A percentile compares a stretch with the other conserved stretches of the same genome.
Evolutionary conservation across 805 yeast species (phyloP).

Genomic region (Schizosaccharomyces osmophilus): DNA sequence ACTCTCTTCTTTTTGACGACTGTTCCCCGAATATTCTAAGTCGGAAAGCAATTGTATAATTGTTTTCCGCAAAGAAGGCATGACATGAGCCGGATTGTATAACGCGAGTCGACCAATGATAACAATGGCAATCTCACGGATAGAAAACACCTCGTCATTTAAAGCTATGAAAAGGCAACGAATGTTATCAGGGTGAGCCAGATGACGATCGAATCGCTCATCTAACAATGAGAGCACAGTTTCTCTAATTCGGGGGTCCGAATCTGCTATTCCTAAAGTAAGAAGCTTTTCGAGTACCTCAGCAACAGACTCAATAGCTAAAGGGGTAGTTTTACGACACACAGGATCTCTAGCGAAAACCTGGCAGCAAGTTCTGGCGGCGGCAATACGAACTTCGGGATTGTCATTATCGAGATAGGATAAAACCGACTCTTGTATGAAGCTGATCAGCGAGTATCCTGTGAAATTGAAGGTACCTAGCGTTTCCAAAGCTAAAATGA

Average conservation of each 20-base stretch:
- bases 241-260: conserved; percentile 53
- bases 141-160: conserved; percentile 71
- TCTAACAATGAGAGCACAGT: conserved; percentile 55
- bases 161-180: conserved; percentile 63
- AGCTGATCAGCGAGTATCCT: conserved; percentile 57
- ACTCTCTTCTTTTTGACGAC: conserved; percentile 65
- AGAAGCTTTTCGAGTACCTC: conserved; percentile 62
- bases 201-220: conserved; percentile 61
- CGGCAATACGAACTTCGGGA: conserved; percentile 56
- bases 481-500: conserved; percentile 59
- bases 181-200: conserved; percentile 83
- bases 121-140: conserved; percentile 55
- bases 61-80: conserved; percentile 74
- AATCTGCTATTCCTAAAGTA: conserved; percentile 69
- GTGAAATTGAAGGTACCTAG: conserved; percentile 50
- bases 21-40: conserved; percentile 54
- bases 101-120: conserved; percentile 63
- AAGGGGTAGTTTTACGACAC: conserved; percentile 53
- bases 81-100: conserved; percentile 83
- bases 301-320: conserved; percentile 58
- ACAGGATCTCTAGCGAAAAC: conserved; percentile 59
- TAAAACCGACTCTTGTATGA: conserved; percentile 62
- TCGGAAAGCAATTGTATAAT: conserved; percentile 66
- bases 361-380: conserved; percentile 61
- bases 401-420: conserved; percentile 60